Evolutionary conservation across 164 flowering plant genomes (phyloP).

Genomic region (Kingdonia uniflora): DNA sequence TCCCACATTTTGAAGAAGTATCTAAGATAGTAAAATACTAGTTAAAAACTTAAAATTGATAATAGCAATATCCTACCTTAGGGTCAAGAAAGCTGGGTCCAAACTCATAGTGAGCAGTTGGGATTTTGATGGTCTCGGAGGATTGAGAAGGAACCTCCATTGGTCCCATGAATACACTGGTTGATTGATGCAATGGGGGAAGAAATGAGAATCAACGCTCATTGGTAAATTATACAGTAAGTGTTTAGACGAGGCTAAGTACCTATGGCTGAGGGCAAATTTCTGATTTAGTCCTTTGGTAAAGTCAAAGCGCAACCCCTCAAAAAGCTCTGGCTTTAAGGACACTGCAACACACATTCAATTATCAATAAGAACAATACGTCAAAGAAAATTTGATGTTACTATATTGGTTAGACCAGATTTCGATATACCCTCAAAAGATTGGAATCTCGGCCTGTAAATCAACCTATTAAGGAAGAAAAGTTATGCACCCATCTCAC

Average conservation of each 20-base stretch:
- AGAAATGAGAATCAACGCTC: no score
- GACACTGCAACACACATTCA: slow-evolving; percentile 50
- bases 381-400: no score
- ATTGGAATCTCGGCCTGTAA: no score
- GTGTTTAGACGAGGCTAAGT: background rate
- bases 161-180: slow-evolving; percentile 85
- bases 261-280: slow-evolving; percentile 94
- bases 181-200: no score
- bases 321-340: slow-evolving; percentile 87
- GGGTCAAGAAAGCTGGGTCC: slow-evolving; percentile 94
- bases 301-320: slow-evolving; percentile 93
- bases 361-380: no score
- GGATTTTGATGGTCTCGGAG: slow-evolving; percentile 78
- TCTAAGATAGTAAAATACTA: background rate
- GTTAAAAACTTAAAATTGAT: background rate
- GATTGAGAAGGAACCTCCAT: slow-evolving; percentile 80
- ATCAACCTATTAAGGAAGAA: no score
- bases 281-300: slow-evolving; percentile 70
- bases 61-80: slow-evolving; percentile 30
- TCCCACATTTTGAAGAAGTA: background rate
- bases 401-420: no score
- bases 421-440: no score
- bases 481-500: no score
- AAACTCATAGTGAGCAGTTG: slow-evolving; percentile 85
- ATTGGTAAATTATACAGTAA: background rate